Evolutionary conservation across 495 filamentous ascomycete species (phyloP).

Genomic region (Aspergillus saccharolyticus): DNA sequence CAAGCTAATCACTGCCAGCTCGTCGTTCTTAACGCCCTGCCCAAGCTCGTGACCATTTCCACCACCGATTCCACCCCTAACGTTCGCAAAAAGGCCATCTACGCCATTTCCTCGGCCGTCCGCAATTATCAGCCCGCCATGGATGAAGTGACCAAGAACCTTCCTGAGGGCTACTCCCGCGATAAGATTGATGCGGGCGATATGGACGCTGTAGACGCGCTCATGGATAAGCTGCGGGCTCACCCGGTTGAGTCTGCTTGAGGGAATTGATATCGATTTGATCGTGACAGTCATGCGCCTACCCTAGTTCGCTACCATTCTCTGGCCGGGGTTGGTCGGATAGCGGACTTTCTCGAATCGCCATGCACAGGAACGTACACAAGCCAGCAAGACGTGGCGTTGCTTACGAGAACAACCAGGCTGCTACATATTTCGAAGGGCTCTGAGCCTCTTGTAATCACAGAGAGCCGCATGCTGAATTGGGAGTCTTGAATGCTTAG

Average conservation of each 20-base stretch:
- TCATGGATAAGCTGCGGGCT: conserved; percentile 64
- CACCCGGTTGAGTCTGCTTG: conserved; percentile 34
- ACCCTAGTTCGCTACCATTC: neutral
- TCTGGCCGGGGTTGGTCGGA: no score
- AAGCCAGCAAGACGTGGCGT: no score
- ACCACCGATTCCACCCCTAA: conserved; percentile 51
- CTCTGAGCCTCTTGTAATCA: neutral
- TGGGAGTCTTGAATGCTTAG: neutral
- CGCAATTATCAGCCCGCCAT: conserved; percentile 82
- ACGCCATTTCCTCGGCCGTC: conserved; percentile 74
- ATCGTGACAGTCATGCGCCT: neutral
- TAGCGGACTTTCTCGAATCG: no score
- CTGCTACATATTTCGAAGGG: neutral
- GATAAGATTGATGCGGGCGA: conserved; percentile 64
- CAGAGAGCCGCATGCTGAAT: neutral
- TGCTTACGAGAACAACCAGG: no score
- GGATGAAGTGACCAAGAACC: conserved; percentile 54
- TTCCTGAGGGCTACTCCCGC: conserved; percentile 57
- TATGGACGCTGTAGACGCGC: conserved; percentile 75
- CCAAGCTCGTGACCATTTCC: conserved; percentile 61
- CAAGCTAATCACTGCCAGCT: conserved; percentile 35
- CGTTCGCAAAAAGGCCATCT: conserved; percentile 82
- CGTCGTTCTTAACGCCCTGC: conserved; percentile 64
- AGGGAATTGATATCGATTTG: neutral
- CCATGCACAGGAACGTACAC: no score